Percentiles rank a stretch among this genome's conserved stretches.
Evolutionary conservation across 2,329 filamentous ascomycete genomes (phyloP).

Genomic region (Colletotrichum horii): DNA sequence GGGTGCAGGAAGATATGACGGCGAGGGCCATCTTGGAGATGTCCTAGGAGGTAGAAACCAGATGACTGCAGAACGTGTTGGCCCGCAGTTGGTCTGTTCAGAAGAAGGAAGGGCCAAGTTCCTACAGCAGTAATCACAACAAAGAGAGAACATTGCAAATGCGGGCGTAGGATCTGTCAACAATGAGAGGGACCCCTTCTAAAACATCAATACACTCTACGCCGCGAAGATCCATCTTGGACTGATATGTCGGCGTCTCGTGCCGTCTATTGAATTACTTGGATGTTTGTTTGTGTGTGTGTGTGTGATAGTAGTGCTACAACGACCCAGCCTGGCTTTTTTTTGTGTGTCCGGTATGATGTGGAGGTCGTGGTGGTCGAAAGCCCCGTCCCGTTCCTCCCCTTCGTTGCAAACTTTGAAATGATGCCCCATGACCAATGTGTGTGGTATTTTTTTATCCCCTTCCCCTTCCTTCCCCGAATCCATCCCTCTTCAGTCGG

Average conservation of each 20-base stretch:
- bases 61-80: background rate
- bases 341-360: background rate
- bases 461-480: background rate
- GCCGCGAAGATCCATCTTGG: background rate
- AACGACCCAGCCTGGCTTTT: constrained; percentile 14
- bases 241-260: constrained; percentile 5
- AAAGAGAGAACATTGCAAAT: background rate
- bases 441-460: constrained; percentile 18
- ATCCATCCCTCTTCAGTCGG: constrained; percentile 12
- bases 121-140: background rate
- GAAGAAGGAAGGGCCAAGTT: background rate
- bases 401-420: constrained; percentile 16
- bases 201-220: background rate
- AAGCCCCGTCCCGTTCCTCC: background rate
- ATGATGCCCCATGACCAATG: constrained; percentile 6
- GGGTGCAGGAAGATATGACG: constrained; percentile 69
- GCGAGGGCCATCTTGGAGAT: constrained; percentile 43
- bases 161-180: background rate
- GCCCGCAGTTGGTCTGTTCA: background rate
- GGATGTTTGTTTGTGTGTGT: background rate
- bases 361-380: background rate
- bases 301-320: constrained; percentile 11
- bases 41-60: constrained; percentile 9
- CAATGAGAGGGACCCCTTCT: background rate
- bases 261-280: constrained; percentile 18